Evolutionary conservation across 2,329 filamentous ascomycete species (phyloP).

Genomic region (Parafenestella ontariensis): DNA sequence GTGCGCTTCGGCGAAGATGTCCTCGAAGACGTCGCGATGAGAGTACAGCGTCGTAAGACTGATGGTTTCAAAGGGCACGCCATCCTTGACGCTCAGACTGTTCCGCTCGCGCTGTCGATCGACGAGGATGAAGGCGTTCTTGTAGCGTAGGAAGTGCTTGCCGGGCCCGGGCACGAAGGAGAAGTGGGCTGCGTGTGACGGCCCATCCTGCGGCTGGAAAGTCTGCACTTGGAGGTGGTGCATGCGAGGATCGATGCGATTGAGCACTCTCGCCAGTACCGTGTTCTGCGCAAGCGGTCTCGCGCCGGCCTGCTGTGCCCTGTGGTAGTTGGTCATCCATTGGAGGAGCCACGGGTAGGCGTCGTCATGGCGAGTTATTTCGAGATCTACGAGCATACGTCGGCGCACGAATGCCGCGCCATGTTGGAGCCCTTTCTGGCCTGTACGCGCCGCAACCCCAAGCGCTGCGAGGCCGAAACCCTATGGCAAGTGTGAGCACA

Average conservation of each 20-base stretch:
- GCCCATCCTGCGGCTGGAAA: slow-evolving; percentile 68
- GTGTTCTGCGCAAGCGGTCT: slow-evolving; percentile 42
- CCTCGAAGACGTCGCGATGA: slow-evolving; percentile 86
- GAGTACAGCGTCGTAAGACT: slow-evolving; percentile 91
- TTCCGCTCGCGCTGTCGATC: slow-evolving; percentile 83
- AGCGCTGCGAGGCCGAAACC: slow-evolving; percentile 92
- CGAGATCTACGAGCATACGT: slow-evolving; percentile 90
- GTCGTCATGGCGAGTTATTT: slow-evolving; percentile 92
- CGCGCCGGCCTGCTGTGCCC: slow-evolving; percentile 60
- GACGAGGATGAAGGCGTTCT: slow-evolving; percentile 85
- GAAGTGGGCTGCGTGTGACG: slow-evolving; percentile 79
- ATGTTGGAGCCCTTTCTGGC: slow-evolving; percentile 76
- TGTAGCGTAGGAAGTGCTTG: slow-evolving; percentile 84
- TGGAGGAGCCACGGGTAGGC: slow-evolving; percentile 94
- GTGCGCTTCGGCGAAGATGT: slow-evolving; percentile 88
- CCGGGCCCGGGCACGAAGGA: slow-evolving; percentile 91
- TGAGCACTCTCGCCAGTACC: slow-evolving; percentile 61
- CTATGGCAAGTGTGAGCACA: slow-evolving; percentile 49
- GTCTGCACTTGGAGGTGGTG: slow-evolving; percentile 72
- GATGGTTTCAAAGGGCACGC: slow-evolving; percentile 92
- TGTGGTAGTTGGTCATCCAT: slow-evolving; percentile 88
- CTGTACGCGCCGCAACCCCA: slow-evolving; percentile 80
- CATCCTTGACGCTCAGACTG: slow-evolving; percentile 77
- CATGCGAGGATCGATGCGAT: slow-evolving; percentile 65
- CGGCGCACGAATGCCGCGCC: slow-evolving; percentile 78